These are phyloP conservation scores for Dalechampia spathulata DNA, from an alignment of 441 rosid genomes.

Conservation along the genomic window DNA sequence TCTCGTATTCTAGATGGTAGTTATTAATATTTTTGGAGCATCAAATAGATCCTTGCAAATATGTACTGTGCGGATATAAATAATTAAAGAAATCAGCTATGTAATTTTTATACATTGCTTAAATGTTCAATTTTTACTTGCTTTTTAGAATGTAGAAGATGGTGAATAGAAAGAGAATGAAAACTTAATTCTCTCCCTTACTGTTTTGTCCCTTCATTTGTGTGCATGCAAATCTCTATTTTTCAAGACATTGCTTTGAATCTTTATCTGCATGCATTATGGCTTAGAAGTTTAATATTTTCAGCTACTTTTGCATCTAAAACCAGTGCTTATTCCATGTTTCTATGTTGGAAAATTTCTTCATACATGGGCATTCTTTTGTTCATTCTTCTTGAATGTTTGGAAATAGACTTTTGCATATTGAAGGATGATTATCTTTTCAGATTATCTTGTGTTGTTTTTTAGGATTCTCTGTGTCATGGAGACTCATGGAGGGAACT, in stretches of 20 bases:
- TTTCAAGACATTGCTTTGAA: not conserved
- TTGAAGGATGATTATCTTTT: not conserved
- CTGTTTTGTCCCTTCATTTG: not conserved
- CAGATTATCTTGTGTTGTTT: slow-evolving; percentile 18
- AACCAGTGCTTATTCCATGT: not conserved
- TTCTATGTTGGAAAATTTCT: not conserved
- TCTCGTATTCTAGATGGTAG: not conserved
- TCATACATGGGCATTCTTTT: not conserved
- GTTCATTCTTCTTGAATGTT: not conserved
- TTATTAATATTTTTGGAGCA: not conserved
- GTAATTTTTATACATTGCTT: not conserved
- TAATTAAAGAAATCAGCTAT: not conserved
- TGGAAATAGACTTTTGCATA: not conserved
- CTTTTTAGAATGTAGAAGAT: not conserved
- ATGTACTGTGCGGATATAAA: not conserved
- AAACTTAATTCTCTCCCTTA: not conserved
- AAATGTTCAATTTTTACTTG: not conserved
- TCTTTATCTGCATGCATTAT: not conserved
- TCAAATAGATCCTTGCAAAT: not conserved
- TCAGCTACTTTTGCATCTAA: not conserved
- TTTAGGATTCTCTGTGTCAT: slow-evolving; percentile 60
- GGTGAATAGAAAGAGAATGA: not conserved
- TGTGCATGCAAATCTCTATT: not conserved
- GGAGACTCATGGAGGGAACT: slow-evolving; percentile 87
- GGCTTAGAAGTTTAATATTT: not conserved